These are phyloP conservation scores for Amanita rimosa DNA, from an alignment of 768 basidiomycete species.

Conservation along the genomic window DNA sequence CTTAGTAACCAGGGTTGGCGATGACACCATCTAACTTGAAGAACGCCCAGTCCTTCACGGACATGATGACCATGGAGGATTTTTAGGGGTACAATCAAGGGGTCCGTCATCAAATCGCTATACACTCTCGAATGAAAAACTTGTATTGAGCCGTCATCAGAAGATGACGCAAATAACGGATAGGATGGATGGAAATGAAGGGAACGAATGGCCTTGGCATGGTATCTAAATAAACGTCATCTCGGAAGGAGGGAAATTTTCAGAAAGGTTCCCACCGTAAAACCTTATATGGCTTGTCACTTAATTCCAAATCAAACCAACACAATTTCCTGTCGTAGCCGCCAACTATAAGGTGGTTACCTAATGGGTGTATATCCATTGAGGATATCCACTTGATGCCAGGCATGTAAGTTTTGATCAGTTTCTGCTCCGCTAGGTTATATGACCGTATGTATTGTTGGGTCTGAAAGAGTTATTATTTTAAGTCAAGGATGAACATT, in stretches of 20 bases:
- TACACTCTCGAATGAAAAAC: slow-evolving; percentile 94
- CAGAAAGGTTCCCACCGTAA: slow-evolving; percentile 44
- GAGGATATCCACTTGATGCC: slow-evolving; percentile 96
- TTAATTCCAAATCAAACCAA: slow-evolving; percentile 98
- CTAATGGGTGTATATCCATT: slow-evolving; percentile 93
- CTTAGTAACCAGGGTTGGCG: slow-evolving; percentile 90
- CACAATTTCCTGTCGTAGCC: slow-evolving; percentile 96
- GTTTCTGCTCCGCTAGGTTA: slow-evolving; percentile 86
- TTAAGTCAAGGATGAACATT: slow-evolving; percentile 4
- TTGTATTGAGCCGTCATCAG: slow-evolving; percentile 95
- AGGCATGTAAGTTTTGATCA: slow-evolving; percentile 89
- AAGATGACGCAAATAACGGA: slow-evolving; percentile 92
- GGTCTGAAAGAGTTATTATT: slow-evolving; percentile 42
- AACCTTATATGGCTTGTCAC: slow-evolving; percentile 94
- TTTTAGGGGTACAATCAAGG: slow-evolving; percentile 94
- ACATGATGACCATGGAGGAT: slow-evolving; percentile 88
- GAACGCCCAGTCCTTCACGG: slow-evolving; percentile 79
- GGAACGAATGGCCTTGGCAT: slow-evolving; percentile 86
- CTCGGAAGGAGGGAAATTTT: background rate
- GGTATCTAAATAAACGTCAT: slow-evolving; percentile 52
- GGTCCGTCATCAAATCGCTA: slow-evolving; percentile 93
- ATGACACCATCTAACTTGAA: slow-evolving; percentile 83
- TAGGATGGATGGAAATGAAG: slow-evolving; percentile 90
- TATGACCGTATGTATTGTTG: slow-evolving; percentile 95
- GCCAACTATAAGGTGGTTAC: slow-evolving; percentile 94